phyloP scores from a whole-genome alignment of 2,329 filamentous ascomycete species.

The Trichophyton rubrum region DNA sequence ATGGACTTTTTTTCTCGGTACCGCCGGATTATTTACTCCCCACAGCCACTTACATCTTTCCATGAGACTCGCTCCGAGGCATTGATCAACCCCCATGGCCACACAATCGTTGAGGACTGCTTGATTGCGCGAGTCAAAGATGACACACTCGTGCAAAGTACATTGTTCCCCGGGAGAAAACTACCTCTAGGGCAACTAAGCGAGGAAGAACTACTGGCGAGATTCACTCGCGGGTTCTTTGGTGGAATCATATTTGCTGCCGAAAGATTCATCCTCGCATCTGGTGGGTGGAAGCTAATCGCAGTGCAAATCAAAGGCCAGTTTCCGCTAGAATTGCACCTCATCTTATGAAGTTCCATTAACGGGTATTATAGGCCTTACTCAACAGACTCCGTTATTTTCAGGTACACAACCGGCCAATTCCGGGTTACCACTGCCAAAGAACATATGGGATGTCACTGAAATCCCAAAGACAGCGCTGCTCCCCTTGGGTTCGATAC shows the following conservation, averaged over 20 bases:
- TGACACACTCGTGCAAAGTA: background rate
- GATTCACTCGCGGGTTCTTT: constrained; percentile 11
- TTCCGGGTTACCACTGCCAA: background rate
- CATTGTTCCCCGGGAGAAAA: background rate
- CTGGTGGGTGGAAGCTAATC: constrained; percentile 3
- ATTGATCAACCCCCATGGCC: constrained; percentile 7
- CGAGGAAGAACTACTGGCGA: constrained; percentile 10
- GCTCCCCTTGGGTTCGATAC: constrained; percentile 7
- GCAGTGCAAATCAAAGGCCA: constrained; percentile 7
- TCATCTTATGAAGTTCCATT: background rate
- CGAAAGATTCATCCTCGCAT: constrained; percentile 5
- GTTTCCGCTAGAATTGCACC: background rate
- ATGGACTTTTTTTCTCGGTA: constrained; percentile 7
- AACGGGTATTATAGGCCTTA: background rate
- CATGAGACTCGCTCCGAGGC: background rate
- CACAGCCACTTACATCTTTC: constrained; percentile 6
- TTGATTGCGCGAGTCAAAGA: constrained; percentile 4
- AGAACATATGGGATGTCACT: background rate
- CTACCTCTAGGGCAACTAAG: constrained; percentile 1
- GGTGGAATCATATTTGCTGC: constrained; percentile 8
- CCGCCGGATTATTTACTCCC: constrained; percentile 2
- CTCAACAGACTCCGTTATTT: background rate
- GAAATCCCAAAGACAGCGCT: constrained; percentile 7
- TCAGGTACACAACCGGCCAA: background rate
- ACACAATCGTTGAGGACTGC: constrained; percentile 7